phyloP scores from a whole-genome alignment of 768 basidiomycete species.

The Melanogaster broomeanus region DNA sequence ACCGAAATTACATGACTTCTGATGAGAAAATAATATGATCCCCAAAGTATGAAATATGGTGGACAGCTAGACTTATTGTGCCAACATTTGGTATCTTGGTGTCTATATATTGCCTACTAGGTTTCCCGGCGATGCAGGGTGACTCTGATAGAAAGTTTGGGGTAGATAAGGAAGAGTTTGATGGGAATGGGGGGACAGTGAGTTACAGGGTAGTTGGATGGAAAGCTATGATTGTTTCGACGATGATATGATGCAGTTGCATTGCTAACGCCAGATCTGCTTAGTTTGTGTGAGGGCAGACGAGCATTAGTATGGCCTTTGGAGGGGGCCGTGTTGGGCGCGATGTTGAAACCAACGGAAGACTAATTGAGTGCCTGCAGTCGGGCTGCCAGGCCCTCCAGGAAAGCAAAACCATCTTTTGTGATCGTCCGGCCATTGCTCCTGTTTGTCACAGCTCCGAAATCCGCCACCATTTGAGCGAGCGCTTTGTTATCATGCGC shows the following conservation, averaged over 20 bases:
- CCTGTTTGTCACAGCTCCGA: conserved; percentile 67
- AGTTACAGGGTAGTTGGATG: background rate
- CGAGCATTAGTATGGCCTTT: too few relatives aligned
- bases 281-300: too few relatives aligned
- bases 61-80: too few relatives aligned
- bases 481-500: conserved; percentile 58
- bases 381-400: conserved; percentile 59
- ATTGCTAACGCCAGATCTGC: background rate
- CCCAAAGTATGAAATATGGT: too few relatives aligned
- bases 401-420: conserved; percentile 74
- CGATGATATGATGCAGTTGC: background rate
- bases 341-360: too few relatives aligned
- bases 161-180: background rate
- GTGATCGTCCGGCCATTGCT: conserved; percentile 72
- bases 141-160: background rate
- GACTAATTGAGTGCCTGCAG: conserved; percentile 36
- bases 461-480: conserved; percentile 67
- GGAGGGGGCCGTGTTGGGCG: too few relatives aligned
- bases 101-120: too few relatives aligned
- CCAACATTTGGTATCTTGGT: too few relatives aligned
- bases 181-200: too few relatives aligned
- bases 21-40: too few relatives aligned
- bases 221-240: background rate
- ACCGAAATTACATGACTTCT: too few relatives aligned
- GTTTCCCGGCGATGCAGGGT: background rate